A percentile compares a stretch with the other conserved stretches of the same genome.
phyloP scores from a whole-genome alignment of 306 rosid species.

The Cicer judaicum region DNA sequence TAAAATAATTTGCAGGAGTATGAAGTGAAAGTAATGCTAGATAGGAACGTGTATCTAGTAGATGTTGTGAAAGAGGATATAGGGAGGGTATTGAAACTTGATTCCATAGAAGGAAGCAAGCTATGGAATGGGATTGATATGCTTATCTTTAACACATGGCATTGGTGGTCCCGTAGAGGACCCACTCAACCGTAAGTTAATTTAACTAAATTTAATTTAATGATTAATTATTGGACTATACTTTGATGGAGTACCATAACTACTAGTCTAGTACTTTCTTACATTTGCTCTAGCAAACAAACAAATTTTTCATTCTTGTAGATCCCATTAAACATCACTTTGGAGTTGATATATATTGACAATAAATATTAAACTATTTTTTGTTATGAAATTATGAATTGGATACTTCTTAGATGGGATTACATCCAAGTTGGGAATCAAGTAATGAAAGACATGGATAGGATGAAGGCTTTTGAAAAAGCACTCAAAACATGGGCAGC shows the following conservation, averaged over 20 bases:
- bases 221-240: too few species aligned
- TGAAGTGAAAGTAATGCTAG: constrained; percentile 75
- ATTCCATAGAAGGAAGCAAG: constrained; percentile 69
- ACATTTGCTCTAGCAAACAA: too few species aligned
- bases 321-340: background rate
- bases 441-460: constrained; percentile 70
- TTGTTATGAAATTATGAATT: background rate
- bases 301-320: too few species aligned
- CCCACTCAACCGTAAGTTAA: constrained; percentile 85
- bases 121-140: constrained; percentile 66
- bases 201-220: background rate
- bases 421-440: constrained; percentile 58
- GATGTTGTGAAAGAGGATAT: constrained; percentile 65
- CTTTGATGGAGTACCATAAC: too few species aligned
- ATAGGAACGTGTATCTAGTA: constrained; percentile 79
- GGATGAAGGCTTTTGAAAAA: constrained; percentile 79
- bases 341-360: background rate
- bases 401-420: constrained; percentile 72
- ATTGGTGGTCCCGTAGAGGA: constrained; percentile 96
- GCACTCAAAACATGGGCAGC: constrained; percentile 82
- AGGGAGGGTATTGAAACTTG: constrained; percentile 86
- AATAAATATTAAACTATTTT: background rate
- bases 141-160: constrained; percentile 97
- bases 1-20: constrained; percentile 61
- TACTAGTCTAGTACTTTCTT: too few species aligned